phyloP scores from a whole-genome alignment of 2,329 filamentous ascomycete species.

The Colletotrichum phormii region DNA sequence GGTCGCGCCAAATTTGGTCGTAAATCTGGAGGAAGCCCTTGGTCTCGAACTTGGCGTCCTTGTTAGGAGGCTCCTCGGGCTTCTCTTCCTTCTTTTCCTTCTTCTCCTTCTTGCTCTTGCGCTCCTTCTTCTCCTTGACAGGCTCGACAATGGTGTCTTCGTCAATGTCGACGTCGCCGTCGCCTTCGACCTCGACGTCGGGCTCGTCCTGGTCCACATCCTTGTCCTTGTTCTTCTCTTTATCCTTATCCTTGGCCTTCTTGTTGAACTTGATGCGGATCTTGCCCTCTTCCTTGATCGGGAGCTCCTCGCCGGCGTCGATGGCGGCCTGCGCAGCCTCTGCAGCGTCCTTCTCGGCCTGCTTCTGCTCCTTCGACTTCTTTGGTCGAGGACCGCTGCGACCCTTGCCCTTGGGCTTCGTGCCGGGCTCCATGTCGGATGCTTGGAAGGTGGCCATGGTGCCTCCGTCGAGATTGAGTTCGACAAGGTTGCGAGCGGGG shows the following conservation, averaged over 20 bases:
- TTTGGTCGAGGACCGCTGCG: conserved; percentile 78
- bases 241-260: conserved; percentile 57
- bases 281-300: conserved; percentile 68
- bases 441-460: conserved; percentile 87
- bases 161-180: conserved; percentile 43
- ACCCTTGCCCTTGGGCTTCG: conserved; percentile 62
- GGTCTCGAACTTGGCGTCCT: conserved; percentile 79
- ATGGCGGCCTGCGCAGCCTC: conserved; percentile 88
- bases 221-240: conserved; percentile 53
- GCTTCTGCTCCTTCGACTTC: conserved; percentile 90
- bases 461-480: conserved; percentile 86
- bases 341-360: conserved; percentile 83
- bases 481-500: conserved; percentile 72
- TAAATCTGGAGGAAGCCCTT: conserved; percentile 98
- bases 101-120: conserved; percentile 58
- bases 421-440: conserved; percentile 63
- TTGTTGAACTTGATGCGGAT: conserved; percentile 74
- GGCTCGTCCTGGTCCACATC: conserved; percentile 46
- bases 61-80: conserved; percentile 62
- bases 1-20: conserved; percentile 95
- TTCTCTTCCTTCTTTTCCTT: conserved; percentile 58
- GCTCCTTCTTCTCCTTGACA: conserved; percentile 57
- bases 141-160: conserved; percentile 50
- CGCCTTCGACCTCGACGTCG: conserved; percentile 51
- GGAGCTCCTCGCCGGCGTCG: conserved; percentile 81